Base-by-base conservation (phyloP, 139 green algal genomes). In the Chlorella vulgaris region DNA sequence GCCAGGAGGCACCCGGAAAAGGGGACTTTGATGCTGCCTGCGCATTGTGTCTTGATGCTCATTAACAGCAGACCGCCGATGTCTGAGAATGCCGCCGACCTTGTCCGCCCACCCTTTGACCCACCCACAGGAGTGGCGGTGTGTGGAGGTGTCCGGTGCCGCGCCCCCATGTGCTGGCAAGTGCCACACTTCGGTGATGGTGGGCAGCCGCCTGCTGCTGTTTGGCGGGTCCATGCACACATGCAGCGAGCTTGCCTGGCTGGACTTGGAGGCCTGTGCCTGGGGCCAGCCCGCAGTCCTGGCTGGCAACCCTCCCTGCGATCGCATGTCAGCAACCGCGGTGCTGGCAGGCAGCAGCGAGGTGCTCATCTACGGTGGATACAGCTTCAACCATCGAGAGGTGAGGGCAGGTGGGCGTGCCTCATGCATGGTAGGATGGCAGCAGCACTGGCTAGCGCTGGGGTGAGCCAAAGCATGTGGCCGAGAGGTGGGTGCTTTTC, bases 171-270 rank as follows among this genome's bases (percentile, higher is more conserved):
- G 73, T 35, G 73, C 53, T 3, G 73, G 73, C 73, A 79, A 79
- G 53, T 79, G 73, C 73, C 73, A 79, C 53, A 15, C 51, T 2
- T 51, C 73, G 0, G 58, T 22, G 22, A 50, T 55, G 50, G 51
- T 79, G 22, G 73, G 73, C 35, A 28, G 18, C 53, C 73, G 73
- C 73, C 73, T 79, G 51, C 73, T 79, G 35, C 53, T 79, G 31
- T 79, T 69, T 38, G 73, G 33, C 36, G 73, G 73, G 51, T 53
- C 36, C 73, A 79, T 79, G 73, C 22, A 60, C 35, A 79, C 35
- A 35, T 79, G 73, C 73, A 33, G 28, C 22, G 73, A 79, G 24
- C 35, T 79, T 50, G 73, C 73, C 1, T 79, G 36, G 36, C 73
- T 79, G 35, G 73, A 79, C 22, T 38, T 79, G 73, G 73, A 79